phyloP scores from a whole-genome alignment of 1,284 basidiomycete species.

The Paramarasmius palmivorus region DNA sequence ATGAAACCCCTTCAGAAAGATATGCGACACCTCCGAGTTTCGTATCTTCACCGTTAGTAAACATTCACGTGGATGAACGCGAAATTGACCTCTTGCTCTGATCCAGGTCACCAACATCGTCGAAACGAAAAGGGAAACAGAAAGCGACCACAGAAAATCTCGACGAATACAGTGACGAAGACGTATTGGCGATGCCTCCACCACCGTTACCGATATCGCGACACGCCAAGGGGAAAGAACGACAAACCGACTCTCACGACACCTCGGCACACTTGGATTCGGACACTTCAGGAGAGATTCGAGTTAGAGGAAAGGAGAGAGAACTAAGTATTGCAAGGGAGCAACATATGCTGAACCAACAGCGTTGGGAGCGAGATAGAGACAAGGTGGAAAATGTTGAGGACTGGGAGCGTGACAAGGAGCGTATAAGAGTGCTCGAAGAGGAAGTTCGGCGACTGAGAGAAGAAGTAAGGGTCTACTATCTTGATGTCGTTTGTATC shows the following conservation, averaged over 20 bases:
- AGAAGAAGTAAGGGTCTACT: conserved; percentile 57
- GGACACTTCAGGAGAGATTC: conserved; percentile 45
- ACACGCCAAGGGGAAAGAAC: conserved; percentile 52
- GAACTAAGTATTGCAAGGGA: conserved; percentile 57
- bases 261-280: too few relatives aligned
- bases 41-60: too few relatives aligned
- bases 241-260: conserved; percentile 33
- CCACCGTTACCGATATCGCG: conserved; percentile 18
- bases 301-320: conserved; percentile 57
- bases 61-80: neutral
- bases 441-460: conserved; percentile 62
- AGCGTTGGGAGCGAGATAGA: conserved; percentile 31
- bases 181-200: conserved; percentile 11
- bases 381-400: conserved; percentile 14
- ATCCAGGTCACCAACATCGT: conserved; percentile 13
- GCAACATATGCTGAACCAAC: conserved; percentile 48
- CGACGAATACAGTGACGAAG: conserved; percentile 8
- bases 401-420: conserved; percentile 48
- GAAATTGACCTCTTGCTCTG: neutral
- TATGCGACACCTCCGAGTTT: neutral
- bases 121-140: conserved; percentile 13
- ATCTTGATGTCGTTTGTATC: conserved; percentile 3
- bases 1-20: neutral
- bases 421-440: conserved; percentile 64
- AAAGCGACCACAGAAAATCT: conserved; percentile 11